Conservation (phyloP, 108 stramenopile species). For the Cyclotella atomus region DNA sequence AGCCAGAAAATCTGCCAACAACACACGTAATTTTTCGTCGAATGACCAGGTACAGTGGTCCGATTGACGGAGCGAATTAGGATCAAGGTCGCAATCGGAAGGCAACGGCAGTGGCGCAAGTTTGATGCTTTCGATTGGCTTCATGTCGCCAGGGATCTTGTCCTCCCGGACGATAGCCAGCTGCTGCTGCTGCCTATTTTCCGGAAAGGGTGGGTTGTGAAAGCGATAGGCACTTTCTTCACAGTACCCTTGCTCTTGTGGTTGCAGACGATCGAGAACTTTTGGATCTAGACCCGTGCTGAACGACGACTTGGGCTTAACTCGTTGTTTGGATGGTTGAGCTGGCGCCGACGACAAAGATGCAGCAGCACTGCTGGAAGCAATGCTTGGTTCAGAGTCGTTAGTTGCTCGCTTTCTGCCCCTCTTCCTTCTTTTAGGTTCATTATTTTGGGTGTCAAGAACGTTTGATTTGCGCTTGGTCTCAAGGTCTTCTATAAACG, state of each 20-base stretch:
- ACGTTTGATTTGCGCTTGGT: too few relatives aligned
- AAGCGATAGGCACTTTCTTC: neutral
- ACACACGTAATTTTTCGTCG: neutral
- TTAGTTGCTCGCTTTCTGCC: too few relatives aligned
- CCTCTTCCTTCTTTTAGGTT: too few relatives aligned
- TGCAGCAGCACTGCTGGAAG: too few relatives aligned
- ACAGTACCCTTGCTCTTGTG: neutral
- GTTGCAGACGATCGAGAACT: neutral
- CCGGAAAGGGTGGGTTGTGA: neutral
- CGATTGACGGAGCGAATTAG: too few relatives aligned
- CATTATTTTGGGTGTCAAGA: too few relatives aligned
- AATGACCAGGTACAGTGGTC: neutral
- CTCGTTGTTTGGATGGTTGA: too few relatives aligned
- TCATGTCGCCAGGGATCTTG: neutral
- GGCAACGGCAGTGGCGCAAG: neutral
- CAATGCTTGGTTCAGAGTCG: too few relatives aligned
- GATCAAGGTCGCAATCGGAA: too few relatives aligned
- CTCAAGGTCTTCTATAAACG: too few relatives aligned
- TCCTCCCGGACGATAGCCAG: neutral
- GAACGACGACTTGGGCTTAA: too few relatives aligned
- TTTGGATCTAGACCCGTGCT: neutral
- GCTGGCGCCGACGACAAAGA: too few relatives aligned
- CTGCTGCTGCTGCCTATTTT: neutral
- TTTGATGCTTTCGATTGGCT: neutral
- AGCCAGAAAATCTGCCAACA: neutral